Base-by-base conservation (phyloP, 805 yeast species). In the Saccharomycopsis fermentans region DNA sequence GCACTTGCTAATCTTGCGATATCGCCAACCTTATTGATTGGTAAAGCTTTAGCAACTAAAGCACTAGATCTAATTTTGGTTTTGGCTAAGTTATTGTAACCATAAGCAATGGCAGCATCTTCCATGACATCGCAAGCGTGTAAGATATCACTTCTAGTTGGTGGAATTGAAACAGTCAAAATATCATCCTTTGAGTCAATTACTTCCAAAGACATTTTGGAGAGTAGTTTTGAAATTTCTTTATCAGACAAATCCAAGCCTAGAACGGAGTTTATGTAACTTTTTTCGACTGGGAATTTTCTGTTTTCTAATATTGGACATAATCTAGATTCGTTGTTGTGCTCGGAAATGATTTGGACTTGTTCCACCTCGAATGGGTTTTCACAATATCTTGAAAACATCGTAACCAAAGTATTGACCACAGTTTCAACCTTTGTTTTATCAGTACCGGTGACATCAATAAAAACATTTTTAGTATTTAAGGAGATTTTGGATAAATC, bases 41-140 rank as follows among this genome's bases (percentile, higher is more conserved):
- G 96, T 70, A 92, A 81, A 50, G 98, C 90, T 58, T 86, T 79
- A 26, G 96, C 96, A 62, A 89, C 85, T 57, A 86, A 82, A 9
- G 96, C 81, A 59, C 84, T 84, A 35, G 89, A 79, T 64, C 90
- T 80, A 68, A 94, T 89, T 64, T 81, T 81, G 55, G 94, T 83
- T 74, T 85, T 89, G 63, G 80, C 81, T 68, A 94, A 79, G 70
- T 88, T 90, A 74, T 91, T 87, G 78, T 86, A 94, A 59, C 99
- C 99, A 70, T 90, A 94, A 34, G 90, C 95, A 69, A 94, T 86
- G 54, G 97, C 99, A 54, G 92, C 96, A 72, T 94, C 99, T 74
- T 94, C 99, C 96, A 94, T 88, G 65, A 94, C 85, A 74, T 94
- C 99, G 79, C 98, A 92, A 71, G 90, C 96, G 73, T 94, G 99